These are phyloP conservation scores for Proliferodiscus dingleyae DNA, from an alignment of 2,329 filamentous ascomycete species.

Conservation along the genomic window DNA sequence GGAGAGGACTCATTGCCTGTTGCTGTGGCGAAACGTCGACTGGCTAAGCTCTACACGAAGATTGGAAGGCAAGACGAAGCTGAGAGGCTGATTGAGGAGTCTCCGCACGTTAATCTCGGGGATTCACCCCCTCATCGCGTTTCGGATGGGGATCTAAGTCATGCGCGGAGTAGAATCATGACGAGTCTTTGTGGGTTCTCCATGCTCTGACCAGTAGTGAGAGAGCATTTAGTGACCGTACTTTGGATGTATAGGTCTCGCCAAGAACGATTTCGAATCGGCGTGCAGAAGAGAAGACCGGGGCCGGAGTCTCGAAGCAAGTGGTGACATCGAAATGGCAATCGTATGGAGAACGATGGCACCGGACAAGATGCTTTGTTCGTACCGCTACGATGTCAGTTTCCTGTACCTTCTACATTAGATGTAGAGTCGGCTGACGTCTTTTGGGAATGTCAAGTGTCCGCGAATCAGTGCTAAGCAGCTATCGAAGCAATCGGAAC, in stretches of 20 bases:
- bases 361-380: background rate
- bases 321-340: background rate
- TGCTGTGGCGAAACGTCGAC: background rate
- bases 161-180: too few species aligned
- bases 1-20: background rate
- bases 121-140: too few species aligned
- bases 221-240: background rate
- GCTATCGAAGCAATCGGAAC: too few species aligned
- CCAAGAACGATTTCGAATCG: background rate
- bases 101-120: too few species aligned
- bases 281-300: background rate
- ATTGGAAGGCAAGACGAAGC: conserved; percentile 2
- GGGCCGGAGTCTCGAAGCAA: background rate
- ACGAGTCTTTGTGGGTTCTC: too few species aligned
- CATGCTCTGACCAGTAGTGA: background rate
- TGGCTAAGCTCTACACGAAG: background rate
- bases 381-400: too few species aligned
- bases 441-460: too few species aligned
- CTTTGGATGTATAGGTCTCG: too few species aligned
- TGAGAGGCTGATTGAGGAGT: background rate
- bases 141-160: too few species aligned
- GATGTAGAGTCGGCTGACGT: too few species aligned
- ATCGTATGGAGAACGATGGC: background rate
- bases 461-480: too few species aligned
- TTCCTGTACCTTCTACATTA: too few species aligned